A percentile compares a stretch with the other conserved stretches of the same genome.
Conservation (phyloP, 2,329 filamentous ascomycete genomes). For the Monilinia polystroma region DNA sequence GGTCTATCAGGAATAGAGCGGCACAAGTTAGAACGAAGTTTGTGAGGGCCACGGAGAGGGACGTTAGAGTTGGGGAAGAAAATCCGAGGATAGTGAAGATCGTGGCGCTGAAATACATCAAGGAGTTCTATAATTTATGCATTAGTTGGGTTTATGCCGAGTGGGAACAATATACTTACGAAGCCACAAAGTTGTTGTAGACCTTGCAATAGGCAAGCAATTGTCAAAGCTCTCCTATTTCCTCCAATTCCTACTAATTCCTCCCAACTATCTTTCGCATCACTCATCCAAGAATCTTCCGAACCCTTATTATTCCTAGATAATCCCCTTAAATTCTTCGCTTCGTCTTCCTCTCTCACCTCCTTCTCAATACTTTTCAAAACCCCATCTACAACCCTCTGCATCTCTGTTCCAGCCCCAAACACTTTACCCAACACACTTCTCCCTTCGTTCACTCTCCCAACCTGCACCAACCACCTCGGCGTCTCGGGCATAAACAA, state of each 20-base stretch:
- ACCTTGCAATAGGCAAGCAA: conserved; percentile 83
- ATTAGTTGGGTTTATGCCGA: conserved; percentile 17
- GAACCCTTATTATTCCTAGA: conserved; percentile 28
- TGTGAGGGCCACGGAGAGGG: conserved; percentile 75
- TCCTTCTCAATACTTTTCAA: conserved; percentile 71
- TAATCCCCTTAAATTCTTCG: conserved; percentile 39
- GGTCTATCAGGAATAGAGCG: conserved; percentile 75
- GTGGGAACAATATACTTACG: conserved; percentile 46
- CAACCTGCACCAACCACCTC: conserved; percentile 76
- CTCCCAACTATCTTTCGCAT: conserved; percentile 46
- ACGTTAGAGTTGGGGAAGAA: conserved; percentile 73
- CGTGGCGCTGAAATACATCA: conserved; percentile 90
- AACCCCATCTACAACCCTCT: conserved; percentile 55
- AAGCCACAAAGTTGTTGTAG: conserved; percentile 88
- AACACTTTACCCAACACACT: conserved; percentile 65
- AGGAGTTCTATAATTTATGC: conserved; percentile 61
- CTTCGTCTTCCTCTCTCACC: conserved; percentile 66
- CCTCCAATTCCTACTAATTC: conserved; percentile 58
- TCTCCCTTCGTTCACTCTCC: conserved; percentile 60
- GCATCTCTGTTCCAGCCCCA: conserved; percentile 47
- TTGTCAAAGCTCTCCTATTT: conserved; percentile 73
- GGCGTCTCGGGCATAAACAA: conserved; percentile 82
- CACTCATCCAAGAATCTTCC: conserved; percentile 31
- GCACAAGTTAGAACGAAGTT: conserved; percentile 79
- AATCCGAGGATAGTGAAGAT: conserved; percentile 80